These are phyloP conservation scores for Phytophthora hybrid DNA, from an alignment of 352 stramenopile genomes.

Conservation along the genomic window DNA sequence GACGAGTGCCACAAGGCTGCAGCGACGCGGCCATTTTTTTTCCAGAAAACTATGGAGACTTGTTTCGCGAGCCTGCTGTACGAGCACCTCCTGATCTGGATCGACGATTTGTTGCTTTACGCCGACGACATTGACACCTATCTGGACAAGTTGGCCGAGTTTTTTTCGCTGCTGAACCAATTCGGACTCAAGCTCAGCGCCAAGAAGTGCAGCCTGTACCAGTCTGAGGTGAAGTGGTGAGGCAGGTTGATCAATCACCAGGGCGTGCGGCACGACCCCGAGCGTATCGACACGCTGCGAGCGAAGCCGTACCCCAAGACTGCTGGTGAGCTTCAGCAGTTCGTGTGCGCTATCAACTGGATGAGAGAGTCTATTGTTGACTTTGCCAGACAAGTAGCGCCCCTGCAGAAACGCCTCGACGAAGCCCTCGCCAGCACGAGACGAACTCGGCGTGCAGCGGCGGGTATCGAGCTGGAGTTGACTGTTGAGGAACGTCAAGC, in stretches of 20 bases:
- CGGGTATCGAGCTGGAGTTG: not conserved
- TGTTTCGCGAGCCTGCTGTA: conserved; percentile 9
- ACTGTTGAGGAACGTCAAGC: not conserved
- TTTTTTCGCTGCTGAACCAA: not conserved
- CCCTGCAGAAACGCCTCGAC: not conserved
- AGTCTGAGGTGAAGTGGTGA: not conserved
- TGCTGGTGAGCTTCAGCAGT: conserved; percentile 7
- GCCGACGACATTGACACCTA: not conserved
- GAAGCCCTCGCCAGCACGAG: not conserved
- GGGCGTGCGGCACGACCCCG: not conserved
- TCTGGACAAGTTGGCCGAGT: not conserved
- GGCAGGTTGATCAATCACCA: not conserved
- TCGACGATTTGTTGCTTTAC: not conserved
- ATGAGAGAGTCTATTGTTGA: conserved; percentile 6
- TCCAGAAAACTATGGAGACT: conserved; percentile 20
- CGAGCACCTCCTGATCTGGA: not conserved
- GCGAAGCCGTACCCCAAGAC: not conserved
- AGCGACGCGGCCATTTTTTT: conserved; percentile 17
- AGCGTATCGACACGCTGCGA: not conserved
- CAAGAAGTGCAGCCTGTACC: not conserved
- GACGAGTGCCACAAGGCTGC: conserved; percentile 23
- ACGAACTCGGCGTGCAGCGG: not conserved
- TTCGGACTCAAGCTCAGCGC: not conserved
- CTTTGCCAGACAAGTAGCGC: not conserved
- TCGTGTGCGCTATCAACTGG: not conserved